phyloP scores from a whole-genome alignment of 805 yeast genomes.

The Candida silvicultrix region DNA sequence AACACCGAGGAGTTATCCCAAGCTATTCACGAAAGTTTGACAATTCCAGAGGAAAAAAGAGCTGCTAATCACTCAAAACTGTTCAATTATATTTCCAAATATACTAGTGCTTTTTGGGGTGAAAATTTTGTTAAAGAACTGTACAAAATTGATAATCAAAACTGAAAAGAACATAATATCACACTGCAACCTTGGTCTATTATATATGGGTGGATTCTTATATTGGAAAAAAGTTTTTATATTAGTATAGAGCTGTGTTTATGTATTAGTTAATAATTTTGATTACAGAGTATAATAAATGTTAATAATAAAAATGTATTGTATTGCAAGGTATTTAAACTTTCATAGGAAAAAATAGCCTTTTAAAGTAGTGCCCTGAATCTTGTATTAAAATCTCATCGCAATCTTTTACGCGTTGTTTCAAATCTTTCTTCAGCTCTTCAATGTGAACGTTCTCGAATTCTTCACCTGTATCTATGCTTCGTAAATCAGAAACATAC shows the following conservation, averaged over 20 bases:
- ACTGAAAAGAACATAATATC: no score
- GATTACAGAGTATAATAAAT: no score
- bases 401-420: constrained; percentile 1
- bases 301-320: no score
- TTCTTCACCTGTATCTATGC: constrained; percentile 1
- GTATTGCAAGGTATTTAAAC: constrained; percentile 5
- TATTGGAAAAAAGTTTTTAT: no score
- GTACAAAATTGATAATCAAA: constrained; percentile 30
- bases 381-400: constrained; percentile 3
- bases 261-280: no score
- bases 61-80: constrained; percentile 73
- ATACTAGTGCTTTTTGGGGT: constrained; percentile 97
- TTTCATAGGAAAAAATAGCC: constrained; percentile 12
- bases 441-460: background rate
- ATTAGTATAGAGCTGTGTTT: no score
- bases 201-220: no score
- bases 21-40: constrained; percentile 80
- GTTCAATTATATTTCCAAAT: constrained; percentile 83
- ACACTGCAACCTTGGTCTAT: no score
- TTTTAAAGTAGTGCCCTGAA: constrained; percentile 6
- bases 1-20: constrained; percentile 89
- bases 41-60: constrained; percentile 78
- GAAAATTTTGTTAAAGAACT: constrained; percentile 90
- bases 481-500: background rate
- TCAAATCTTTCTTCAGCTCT: background rate